These are phyloP conservation scores for Discostella stelligera DNA, from an alignment of 352 stramenopile genomes.

Conservation along the genomic window DNA sequence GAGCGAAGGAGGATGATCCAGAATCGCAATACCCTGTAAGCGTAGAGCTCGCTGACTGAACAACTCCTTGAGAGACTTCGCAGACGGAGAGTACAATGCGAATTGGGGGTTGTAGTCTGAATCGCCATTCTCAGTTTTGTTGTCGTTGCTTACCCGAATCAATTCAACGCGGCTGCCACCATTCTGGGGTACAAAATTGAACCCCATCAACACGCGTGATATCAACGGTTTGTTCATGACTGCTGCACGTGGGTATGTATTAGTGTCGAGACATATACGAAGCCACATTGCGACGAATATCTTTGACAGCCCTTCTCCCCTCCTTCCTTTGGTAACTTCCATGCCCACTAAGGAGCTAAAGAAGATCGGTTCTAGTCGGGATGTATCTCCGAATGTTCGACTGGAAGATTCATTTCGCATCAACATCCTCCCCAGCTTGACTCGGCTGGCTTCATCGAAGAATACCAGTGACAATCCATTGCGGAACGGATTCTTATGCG, in stretches of 20 bases:
- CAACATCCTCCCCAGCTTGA: conserved; percentile 46
- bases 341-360: conserved; percentile 62
- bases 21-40: conserved; percentile 41
- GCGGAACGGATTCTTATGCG: conserved; percentile 61
- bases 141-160: conserved; percentile 13
- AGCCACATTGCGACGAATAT: conserved; percentile 68
- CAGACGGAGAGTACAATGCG: conserved; percentile 36
- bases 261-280: conserved; percentile 55
- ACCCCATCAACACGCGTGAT: conserved; percentile 59
- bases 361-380: conserved; percentile 16
- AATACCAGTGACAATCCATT: conserved; percentile 69
- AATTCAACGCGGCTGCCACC: conserved; percentile 28
- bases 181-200: conserved; percentile 58
- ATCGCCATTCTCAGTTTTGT: not conserved
- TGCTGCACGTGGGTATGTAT: conserved; percentile 54
- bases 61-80: conserved; percentile 37
- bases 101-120: conserved; percentile 14
- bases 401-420: conserved; percentile 53
- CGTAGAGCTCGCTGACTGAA: conserved; percentile 40
- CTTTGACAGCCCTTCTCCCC: conserved; percentile 65
- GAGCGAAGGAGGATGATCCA: conserved; percentile 6
- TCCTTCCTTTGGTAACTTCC: conserved; percentile 44
- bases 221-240: conserved; percentile 77
- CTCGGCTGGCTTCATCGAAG: conserved; percentile 38
- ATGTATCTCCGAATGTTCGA: conserved; percentile 9